Percentiles rank a stretch among this genome's conserved stretches.
phyloP scores from a whole-genome alignment of 768 basidiomycete genomes.

The Suillus subalutaceus region DNA sequence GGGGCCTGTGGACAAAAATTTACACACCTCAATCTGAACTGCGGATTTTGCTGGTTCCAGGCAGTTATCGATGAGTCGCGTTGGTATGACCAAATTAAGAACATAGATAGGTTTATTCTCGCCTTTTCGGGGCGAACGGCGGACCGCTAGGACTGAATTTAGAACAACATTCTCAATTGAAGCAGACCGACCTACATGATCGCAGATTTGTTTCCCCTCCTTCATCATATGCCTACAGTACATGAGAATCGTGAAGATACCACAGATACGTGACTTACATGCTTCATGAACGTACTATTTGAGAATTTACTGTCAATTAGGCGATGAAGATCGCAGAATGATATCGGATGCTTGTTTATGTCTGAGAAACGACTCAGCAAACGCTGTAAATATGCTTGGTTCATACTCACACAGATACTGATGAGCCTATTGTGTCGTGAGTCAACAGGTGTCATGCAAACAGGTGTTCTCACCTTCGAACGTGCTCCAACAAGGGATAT shows the following conservation, averaged over 20 bases:
- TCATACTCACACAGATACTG: constrained; percentile 80
- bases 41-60: constrained; percentile 76
- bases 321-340: constrained; percentile 66
- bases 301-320: constrained; percentile 67
- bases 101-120: constrained; percentile 86
- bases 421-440: constrained; percentile 54
- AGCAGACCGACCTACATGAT: constrained; percentile 18
- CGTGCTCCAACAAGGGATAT: constrained; percentile 76
- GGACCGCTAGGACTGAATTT: constrained; percentile 42
- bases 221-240: constrained; percentile 67
- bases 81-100: constrained; percentile 71
- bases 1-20: constrained; percentile 15
- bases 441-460: constrained; percentile 17
- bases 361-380: constrained; percentile 45
- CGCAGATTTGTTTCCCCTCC: constrained; percentile 48
- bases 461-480: constrained; percentile 60
- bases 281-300: constrained; percentile 72
- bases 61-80: constrained; percentile 71
- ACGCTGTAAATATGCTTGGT: background rate
- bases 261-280: constrained; percentile 45
- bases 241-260: constrained; percentile 11
- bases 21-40: constrained; percentile 67
- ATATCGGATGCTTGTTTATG: constrained; percentile 76
- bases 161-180: constrained; percentile 19
- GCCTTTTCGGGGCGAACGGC: constrained; percentile 76